Base-by-base conservation (phyloP, 768 basidiomycete genomes). In the Trametes gibbosa region DNA sequence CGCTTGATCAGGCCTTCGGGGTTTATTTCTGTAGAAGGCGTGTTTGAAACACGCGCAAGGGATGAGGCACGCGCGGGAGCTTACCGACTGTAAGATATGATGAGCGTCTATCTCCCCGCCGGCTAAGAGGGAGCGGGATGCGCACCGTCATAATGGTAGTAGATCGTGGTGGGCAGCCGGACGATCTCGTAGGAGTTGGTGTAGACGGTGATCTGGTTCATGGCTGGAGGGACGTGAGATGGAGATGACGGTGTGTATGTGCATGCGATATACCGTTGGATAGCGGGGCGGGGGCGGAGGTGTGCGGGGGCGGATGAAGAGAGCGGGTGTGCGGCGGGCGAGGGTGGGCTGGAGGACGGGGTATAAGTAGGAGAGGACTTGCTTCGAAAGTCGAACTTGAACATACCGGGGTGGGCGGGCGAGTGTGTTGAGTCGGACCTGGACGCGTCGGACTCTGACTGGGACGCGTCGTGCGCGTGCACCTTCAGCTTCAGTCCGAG, bases 151-250 rank as follows among this genome's bases (percentile, higher is more conserved):
- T 66, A 68, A 29, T 66, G 67, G 29, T 50, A 57, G 23, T 58
- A 68, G 3, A 27, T 19, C 5, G 45, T 12, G 0, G 50, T 51
- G 0, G 75, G 75, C 13, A 74, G 62, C 0, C 63, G 58, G 0
- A 62, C 65, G 19, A 76, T 65, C 49, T 68, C 68, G 56, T 70
- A 76, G 0, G 71, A 73, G 29, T 76, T 76, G 0, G 75, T 76
- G 0, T 51, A 14, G 3, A 76, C 75, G n/a, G 63, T 61, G 25
- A 72, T 43, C 40, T 2, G 19, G 27, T 40, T 34, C 27, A 41
- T 61, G 24, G 24, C 46, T 47, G 29, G 5, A 9, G 12, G 10
- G 5, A 5, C 9, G 23, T 23, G 12, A 24, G 43, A 23, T 2
- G 16, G 24, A 17, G 25, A 49, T 7, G 29, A n/a, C 12, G 29